Base-by-base conservation (phyloP, 2,329 filamentous ascomycete species). In the Monosporascus sp. region DNA sequence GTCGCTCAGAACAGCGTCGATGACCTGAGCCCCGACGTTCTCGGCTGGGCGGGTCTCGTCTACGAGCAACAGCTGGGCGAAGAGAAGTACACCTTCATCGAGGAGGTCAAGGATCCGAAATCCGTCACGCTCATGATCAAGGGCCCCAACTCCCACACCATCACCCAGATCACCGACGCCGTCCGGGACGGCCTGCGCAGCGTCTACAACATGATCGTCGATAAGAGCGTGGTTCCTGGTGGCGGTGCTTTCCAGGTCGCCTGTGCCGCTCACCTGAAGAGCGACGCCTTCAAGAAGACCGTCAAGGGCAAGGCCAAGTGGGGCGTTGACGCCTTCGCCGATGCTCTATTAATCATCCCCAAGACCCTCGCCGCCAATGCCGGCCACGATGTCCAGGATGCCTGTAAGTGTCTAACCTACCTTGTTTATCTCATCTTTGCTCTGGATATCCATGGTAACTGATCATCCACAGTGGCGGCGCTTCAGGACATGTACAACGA, bases 161-260 rank as follows among this genome's bases (percentile, higher is more conserved):
- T 99, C 66, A 86, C 89, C 16, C 94, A 99, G 74, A 91, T 99
- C 67, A 96, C 91, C 61, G 94, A 99, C 69, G 94, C 94, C 3
- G 94, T 97, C 45, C 85, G 94, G 51, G 94, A 99, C 69, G 94
- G 94, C 58, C 81, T 99, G 62, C 85, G 94, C 68, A 96, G 91
- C 70, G 94, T 97, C 49, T 97, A 97, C 83, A 99, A 99, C 80
- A 96, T 96, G 81, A 97, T 99, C 71, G 93, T 97, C n/a, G 94
- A 99, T 71, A 85, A 87, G 74, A 93, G 89, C 62, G 94, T 99
- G 20, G 91, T 99, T 26, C 94, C 94, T 1, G 94, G 94, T 54
- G 94, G 86, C 54, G 94, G 94, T 64, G 90, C 94, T 49, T 99
- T 96, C 84, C 94, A 99, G 73, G 86, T 99, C 46, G 92, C 94